Conservation (phyloP, 228 moss, liverwort and hornwort species). For the Sphagnum fallax region DNA sequence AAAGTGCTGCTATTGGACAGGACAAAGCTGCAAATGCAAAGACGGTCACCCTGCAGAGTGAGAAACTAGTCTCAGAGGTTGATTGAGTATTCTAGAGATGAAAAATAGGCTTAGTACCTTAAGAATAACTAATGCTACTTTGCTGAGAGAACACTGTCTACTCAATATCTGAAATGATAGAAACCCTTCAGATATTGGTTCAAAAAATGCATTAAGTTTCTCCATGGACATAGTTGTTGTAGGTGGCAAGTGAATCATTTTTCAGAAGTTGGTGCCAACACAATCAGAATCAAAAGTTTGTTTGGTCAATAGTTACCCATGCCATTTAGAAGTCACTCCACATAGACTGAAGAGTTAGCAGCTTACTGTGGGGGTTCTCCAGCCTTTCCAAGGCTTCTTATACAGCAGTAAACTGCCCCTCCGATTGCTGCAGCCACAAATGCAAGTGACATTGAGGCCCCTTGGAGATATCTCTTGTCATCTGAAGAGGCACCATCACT, state of each 20-base stretch:
- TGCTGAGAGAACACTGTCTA: no score
- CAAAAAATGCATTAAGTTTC: no score
- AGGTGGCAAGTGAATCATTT: no score
- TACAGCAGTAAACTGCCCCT: conserved; percentile 2
- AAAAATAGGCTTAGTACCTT: neutral
- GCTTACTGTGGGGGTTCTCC: conserved; percentile 2
- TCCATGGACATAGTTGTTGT: no score
- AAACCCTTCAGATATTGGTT: no score
- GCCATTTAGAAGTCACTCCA: no score
- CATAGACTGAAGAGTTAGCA: no score
- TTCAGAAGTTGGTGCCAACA: no score
- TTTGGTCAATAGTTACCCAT: no score
- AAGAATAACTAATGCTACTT: neutral
- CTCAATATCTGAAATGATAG: no score
- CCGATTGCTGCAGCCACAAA: neutral
- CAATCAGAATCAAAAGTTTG: no score
- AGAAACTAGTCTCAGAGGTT: neutral
- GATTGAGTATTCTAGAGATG: neutral
- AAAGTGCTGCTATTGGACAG: neutral
- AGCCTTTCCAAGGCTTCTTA: conserved; percentile 4
- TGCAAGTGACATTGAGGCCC: neutral
- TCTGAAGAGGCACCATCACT: neutral
- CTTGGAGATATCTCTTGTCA: neutral
- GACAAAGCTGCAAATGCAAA: conserved; percentile 5
- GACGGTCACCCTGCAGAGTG: neutral